Conservation (phyloP, 345 rosid species). For the Syzygium jambos region DNA sequence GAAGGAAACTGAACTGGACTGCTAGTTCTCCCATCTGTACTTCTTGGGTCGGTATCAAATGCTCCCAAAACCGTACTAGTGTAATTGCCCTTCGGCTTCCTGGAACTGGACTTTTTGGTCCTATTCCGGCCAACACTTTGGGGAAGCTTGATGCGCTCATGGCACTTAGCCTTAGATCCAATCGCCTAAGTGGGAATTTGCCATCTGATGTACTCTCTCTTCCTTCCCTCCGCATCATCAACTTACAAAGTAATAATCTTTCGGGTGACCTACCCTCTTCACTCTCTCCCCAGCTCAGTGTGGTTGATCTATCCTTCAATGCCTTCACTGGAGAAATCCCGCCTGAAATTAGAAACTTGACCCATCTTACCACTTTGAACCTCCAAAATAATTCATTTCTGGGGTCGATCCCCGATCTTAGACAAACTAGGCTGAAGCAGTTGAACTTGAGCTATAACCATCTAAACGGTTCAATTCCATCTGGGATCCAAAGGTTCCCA, state of each 20-base stretch:
- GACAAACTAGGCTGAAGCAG: constrained; percentile 39
- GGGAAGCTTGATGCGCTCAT: constrained; percentile 64
- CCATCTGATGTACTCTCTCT: constrained; percentile 68
- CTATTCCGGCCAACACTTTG: constrained; percentile 68
- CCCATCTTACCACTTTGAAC: constrained; percentile 43
- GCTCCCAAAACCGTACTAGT: constrained; percentile 36
- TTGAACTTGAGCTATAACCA: constrained; percentile 75
- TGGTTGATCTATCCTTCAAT: constrained; percentile 76
- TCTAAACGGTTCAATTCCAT: constrained; percentile 73
- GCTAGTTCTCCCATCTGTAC: constrained; percentile 34
- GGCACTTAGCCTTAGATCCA: constrained; percentile 73
- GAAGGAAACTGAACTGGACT: constrained; percentile 78
- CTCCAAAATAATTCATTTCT: constrained; percentile 65
- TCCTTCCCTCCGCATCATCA: constrained; percentile 55
- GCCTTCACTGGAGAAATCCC: constrained; percentile 64
- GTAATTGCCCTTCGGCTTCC: constrained; percentile 75
- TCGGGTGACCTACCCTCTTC: constrained; percentile 62
- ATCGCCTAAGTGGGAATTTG: constrained; percentile 51
- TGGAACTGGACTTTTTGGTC: constrained; percentile 70
- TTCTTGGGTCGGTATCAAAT: constrained; percentile 78
- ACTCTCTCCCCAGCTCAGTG: constrained; percentile 37
- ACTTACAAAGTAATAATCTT: constrained; percentile 75
- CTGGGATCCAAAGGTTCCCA: constrained; percentile 51
- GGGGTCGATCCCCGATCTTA: constrained; percentile 53
- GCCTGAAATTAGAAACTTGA: constrained; percentile 32